Conservation (phyloP, 345 rosid genomes). For the Brassica incana region DNA sequence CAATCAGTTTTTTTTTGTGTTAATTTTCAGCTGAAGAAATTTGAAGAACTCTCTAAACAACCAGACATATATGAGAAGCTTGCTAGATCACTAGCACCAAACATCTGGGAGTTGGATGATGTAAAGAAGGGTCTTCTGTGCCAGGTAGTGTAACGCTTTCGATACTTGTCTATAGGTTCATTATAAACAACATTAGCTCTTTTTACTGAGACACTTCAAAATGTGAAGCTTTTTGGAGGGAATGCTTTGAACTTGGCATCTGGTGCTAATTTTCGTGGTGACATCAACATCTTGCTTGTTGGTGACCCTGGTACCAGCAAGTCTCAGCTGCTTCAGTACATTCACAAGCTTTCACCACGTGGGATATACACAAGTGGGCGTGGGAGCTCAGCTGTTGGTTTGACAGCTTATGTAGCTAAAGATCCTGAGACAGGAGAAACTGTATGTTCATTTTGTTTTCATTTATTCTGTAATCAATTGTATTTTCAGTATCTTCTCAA, state of each 20-base stretch:
- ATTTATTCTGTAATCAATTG: neutral
- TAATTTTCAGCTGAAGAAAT: conserved; percentile 57
- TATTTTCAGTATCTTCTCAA: conserved; percentile 16
- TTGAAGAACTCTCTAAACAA: conserved; percentile 64
- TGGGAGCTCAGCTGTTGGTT: conserved; percentile 98
- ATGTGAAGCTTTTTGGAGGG: conserved; percentile 86
- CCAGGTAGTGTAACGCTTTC: conserved; percentile 51
- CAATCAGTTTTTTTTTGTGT: neutral
- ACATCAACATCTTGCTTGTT: conserved; percentile 90
- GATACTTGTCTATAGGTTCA: neutral
- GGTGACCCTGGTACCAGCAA: conserved; percentile 99
- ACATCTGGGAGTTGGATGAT: conserved; percentile 96
- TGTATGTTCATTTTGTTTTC: conserved; percentile 45
- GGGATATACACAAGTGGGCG: conserved; percentile 97
- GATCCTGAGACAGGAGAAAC: conserved; percentile 99
- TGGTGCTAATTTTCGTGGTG: conserved; percentile 97
- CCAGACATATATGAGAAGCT: conserved; percentile 85
- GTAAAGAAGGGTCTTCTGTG: conserved; percentile 92
- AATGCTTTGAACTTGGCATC: conserved; percentile 79
- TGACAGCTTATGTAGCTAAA: conserved; percentile 94
- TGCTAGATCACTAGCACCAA: conserved; percentile 85
- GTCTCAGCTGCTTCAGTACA: conserved; percentile 94
- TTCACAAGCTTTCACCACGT: conserved; percentile 93
- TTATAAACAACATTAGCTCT: neutral
- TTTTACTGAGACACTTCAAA: conserved; percentile 21